Percentiles rank a stretch among this genome's conserved stretches.
phyloP scores from a whole-genome alignment of 139 green algal species.

The Asterochloris erici region DNA sequence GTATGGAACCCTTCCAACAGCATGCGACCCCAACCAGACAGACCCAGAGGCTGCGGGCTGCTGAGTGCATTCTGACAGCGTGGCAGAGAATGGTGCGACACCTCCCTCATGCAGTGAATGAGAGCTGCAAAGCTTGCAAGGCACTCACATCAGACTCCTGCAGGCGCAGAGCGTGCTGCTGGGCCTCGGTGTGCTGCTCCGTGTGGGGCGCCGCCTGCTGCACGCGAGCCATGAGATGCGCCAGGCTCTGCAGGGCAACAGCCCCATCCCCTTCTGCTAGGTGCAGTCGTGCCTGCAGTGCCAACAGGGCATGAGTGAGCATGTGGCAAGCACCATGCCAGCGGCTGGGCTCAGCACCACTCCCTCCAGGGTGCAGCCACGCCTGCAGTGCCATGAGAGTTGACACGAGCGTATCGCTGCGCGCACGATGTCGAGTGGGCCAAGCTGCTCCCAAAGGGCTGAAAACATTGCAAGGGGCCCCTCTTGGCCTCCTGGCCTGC shows the following conservation, averaged over 20 bases:
- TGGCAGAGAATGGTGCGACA: neutral
- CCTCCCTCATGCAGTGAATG: no score
- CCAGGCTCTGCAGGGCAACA: slow-evolving; percentile 7
- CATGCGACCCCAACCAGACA: neutral
- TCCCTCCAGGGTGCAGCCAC: no score
- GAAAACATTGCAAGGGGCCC: no score
- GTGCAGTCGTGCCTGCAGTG: slow-evolving; percentile 12
- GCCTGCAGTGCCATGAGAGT: no score
- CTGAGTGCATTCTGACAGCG: neutral
- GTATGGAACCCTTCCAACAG: neutral
- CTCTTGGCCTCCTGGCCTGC: no score
- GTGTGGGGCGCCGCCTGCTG: neutral
- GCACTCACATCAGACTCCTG: slow-evolving; percentile 17
- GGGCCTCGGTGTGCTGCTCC: neutral
- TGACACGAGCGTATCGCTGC: no score
- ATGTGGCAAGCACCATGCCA: no score
- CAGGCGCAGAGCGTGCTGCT: neutral
- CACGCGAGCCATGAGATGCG: slow-evolving; percentile 18
- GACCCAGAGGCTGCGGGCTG: neutral
- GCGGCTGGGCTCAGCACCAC: no score
- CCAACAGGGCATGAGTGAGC: neutral
- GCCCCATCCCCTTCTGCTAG: slow-evolving; percentile 11
- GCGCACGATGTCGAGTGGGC: no score
- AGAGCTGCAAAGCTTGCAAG: neutral
- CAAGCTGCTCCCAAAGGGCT: no score